Percentiles rank a stretch among this genome's conserved stretches.
Evolutionary conservation across 169 alveolate species (phyloP).

Genomic region (Cryptosporidium andersoni): DNA sequence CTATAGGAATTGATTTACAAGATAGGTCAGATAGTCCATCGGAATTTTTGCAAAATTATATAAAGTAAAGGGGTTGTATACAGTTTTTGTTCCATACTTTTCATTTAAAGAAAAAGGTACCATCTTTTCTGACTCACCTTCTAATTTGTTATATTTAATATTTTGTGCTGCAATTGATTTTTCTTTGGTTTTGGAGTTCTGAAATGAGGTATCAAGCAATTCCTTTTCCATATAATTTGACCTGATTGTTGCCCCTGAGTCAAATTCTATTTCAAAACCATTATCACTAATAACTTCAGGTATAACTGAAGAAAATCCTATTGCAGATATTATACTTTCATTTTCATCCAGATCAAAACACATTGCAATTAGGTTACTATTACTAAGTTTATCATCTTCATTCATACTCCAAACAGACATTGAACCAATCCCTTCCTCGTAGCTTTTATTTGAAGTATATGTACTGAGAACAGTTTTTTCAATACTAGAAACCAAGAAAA

Average conservation of each 20-base stretch:
- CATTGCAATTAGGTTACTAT: constrained; percentile 15
- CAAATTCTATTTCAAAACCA: constrained; percentile 2
- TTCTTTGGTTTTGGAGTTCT: not conserved
- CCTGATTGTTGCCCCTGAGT: constrained; percentile 1
- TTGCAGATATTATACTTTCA: constrained; percentile 6
- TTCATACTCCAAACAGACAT: constrained; percentile 34
- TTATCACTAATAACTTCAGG: not conserved
- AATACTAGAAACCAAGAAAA: constrained; percentile 28
- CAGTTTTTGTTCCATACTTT: constrained; percentile 24
- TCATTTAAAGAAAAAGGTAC: constrained; percentile 25
- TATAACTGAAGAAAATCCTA: constrained; percentile 18
- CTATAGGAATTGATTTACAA: constrained; percentile 22
- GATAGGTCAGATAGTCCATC: constrained; percentile 16
- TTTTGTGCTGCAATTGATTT: too few relatives aligned
- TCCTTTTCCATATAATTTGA: not conserved
- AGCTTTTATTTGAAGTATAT: constrained; percentile 3
- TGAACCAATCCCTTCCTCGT: constrained; percentile 37
- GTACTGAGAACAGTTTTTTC: constrained; percentile 8
- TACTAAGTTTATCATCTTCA: not conserved
- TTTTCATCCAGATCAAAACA: constrained; percentile 25
- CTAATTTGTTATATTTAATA: not conserved
- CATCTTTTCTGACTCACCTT: not conserved
- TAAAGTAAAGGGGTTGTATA: not conserved
- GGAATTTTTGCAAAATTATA: constrained; percentile 22
- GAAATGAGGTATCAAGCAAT: constrained; percentile 31